Conservation (phyloP, 805 yeast species). For the Zygosaccharomyces siamensis region DNA sequence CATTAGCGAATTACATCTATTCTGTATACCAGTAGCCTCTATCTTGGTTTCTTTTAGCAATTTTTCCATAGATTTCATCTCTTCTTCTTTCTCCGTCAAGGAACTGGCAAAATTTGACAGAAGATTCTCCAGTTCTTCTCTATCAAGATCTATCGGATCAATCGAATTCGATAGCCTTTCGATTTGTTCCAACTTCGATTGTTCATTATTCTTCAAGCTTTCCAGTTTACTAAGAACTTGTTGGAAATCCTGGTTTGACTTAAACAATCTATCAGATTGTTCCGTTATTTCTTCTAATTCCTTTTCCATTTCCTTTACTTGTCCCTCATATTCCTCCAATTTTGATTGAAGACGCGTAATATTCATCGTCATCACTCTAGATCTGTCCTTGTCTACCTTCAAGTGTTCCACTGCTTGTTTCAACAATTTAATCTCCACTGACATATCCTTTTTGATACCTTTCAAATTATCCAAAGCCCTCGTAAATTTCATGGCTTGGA, state of each 20-base stretch:
- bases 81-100: slow-evolving; percentile 29
- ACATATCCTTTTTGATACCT: slow-evolving; percentile 68
- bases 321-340: slow-evolving; percentile 42
- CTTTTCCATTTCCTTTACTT: slow-evolving; percentile 46
- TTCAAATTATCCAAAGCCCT: slow-evolving; percentile 83
- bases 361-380: slow-evolving; percentile 50
- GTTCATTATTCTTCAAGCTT: slow-evolving; percentile 46
- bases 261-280: slow-evolving; percentile 60
- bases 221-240: slow-evolving; percentile 60
- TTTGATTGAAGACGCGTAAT: slow-evolving; percentile 41
- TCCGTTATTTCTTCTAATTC: slow-evolving; percentile 50
- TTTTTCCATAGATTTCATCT: slow-evolving; percentile 26
- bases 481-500: slow-evolving; percentile 90
- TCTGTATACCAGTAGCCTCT: slow-evolving; percentile 29
- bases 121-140: slow-evolving; percentile 38
- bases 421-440: slow-evolving; percentile 66
- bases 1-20: slow-evolving; percentile 36
- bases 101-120: slow-evolving; percentile 40
- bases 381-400: slow-evolving; percentile 66
- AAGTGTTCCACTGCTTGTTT: slow-evolving; percentile 77
- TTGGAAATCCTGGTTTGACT: slow-evolving; percentile 78
- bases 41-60: slow-evolving; percentile 23
- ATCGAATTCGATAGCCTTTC: slow-evolving; percentile 38
- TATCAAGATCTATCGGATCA: slow-evolving; percentile 28
- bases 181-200: slow-evolving; percentile 47